Base-by-base conservation (phyloP, 306 rosid species). In the Malus orientalis region DNA sequence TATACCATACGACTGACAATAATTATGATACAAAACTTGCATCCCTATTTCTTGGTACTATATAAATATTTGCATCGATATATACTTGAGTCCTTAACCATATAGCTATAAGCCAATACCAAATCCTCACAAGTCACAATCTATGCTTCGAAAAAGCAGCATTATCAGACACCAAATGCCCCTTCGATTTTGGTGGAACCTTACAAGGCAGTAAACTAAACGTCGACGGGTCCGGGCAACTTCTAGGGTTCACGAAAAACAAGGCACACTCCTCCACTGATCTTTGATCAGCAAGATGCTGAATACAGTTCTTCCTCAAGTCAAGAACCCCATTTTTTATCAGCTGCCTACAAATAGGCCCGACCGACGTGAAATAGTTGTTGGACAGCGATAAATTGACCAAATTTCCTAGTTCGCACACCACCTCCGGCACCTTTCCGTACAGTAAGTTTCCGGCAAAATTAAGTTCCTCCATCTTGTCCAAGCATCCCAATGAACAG, bases 381-480 rank as follows among this genome's bases (percentile, higher is more conserved):
- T 82, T 81, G 0, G 86, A 76, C 57, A 86, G 76, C 6, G 90
- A 84, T 19, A 86, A 67, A 73, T 84, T 86, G 25, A 4, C 59
- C 82, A 86, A 67, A 16, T 60, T 81, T 23, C 77, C 74, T 15
- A 84, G 51, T n/a, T 53, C 76, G 61, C 90, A 86, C 16, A 76
- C 69, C 64, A 54, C 70, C 75, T 84, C 87, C 1, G 90, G 90
- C 27, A 86, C 81, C 45, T 65, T 47, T 12, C 87, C 90, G 49
- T 79, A 79, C 13, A 86, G 82, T 2, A 32, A 61, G 77, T 86
- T 86, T 11, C 81, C 82, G 33, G 90, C 82, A 12, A 86, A 84
- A 80, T 84, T 86, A 25, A 84, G 80, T 58, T 69, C 81, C 85
- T 81, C 87, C 11, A 84, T 65, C 11, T 71, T 79, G 40, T 70